These are phyloP conservation scores for Westerdykella sp. DNA, from an alignment of 2,329 filamentous ascomycete genomes.

Conservation along the genomic window DNA sequence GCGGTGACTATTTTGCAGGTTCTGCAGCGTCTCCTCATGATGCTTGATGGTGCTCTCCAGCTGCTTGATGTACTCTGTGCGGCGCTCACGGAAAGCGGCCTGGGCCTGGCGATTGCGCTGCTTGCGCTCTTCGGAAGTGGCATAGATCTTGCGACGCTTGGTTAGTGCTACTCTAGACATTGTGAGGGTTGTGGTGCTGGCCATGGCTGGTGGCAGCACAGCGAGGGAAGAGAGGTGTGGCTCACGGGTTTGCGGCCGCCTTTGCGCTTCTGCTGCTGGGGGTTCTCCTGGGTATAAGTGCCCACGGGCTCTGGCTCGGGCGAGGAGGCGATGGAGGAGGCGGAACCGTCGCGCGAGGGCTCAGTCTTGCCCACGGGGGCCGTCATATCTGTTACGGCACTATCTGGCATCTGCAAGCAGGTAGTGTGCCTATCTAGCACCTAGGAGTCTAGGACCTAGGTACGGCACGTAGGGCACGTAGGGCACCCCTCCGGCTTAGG, in stretches of 20 bases:
- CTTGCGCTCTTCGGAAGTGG: constrained; percentile 96
- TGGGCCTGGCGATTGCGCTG: constrained; percentile 96
- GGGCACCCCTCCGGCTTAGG: constrained; percentile 37
- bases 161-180: constrained; percentile 38
- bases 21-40: constrained; percentile 90
- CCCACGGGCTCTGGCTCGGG: constrained; percentile 36
- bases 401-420: constrained; percentile 46
- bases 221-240: constrained; percentile 13
- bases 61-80: constrained; percentile 99
- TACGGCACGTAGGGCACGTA: constrained; percentile 14
- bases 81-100: constrained; percentile 90
- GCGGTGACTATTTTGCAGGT: constrained; percentile 87
- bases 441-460: too few species aligned
- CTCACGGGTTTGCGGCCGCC: constrained; percentile 93
- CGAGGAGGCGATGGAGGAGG: constrained; percentile 45
- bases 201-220: constrained; percentile 12
- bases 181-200: constrained; percentile 15
- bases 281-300: constrained; percentile 14
- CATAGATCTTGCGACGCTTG: constrained; percentile 71
- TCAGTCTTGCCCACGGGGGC: constrained; percentile 43
- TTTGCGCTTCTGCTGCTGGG: constrained; percentile 75
- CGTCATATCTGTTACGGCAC: constrained; percentile 41
- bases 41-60: constrained; percentile 95
- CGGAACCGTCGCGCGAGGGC: constrained; percentile 40
- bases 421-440: too few species aligned